Evolutionary conservation across 116 monocot species (phyloP).

Genomic region (Zostera marina): DNA sequence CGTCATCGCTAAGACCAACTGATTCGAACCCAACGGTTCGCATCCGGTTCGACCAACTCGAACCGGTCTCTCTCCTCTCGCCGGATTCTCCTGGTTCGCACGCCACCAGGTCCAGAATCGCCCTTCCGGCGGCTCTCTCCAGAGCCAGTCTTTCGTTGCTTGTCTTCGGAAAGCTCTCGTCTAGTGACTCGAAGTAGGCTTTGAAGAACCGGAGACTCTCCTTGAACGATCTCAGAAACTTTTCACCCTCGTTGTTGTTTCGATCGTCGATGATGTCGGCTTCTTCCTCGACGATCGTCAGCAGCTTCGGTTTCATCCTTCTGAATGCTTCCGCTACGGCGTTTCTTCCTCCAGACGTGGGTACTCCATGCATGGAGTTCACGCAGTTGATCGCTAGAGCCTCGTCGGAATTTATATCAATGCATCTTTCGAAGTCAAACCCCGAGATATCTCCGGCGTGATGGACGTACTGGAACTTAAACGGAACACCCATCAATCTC

Average conservation of each 20-base stretch:
- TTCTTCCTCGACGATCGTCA: conserved; percentile 88
- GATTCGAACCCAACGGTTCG: conserved; percentile 44
- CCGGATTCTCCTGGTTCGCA: conserved; percentile 50
- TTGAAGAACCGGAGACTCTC: conserved; percentile 62
- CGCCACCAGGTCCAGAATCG: conserved; percentile 63
- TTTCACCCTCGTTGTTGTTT: conserved; percentile 12
- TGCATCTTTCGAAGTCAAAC: no score
- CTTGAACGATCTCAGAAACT: conserved; percentile 43
- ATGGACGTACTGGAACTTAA: conserved; percentile 18
- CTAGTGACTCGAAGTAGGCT: conserved; percentile 77
- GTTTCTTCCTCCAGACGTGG: conserved; percentile 37
- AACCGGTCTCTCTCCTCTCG: conserved; percentile 68
- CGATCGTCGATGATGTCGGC: conserved; percentile 31
- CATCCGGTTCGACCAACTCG: conserved; percentile 55
- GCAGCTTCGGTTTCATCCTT: conserved; percentile 45
- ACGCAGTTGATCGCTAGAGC: conserved; percentile 72
- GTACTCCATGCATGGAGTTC: conserved; percentile 41
- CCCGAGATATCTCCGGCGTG: no score
- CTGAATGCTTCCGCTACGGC: conserved; percentile 26
- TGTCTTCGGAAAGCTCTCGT: conserved; percentile 84
- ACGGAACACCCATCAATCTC: conserved; percentile 37
- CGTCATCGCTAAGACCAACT: conserved; percentile 66
- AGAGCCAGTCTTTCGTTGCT: conserved; percentile 90
- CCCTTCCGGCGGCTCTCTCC: conserved; percentile 61
- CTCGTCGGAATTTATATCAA: conserved; percentile 3